These are phyloP conservation scores for Cystobasidiaceae sp. DNA, from an alignment of 1,284 basidiomycete species.

Conservation along the genomic window DNA sequence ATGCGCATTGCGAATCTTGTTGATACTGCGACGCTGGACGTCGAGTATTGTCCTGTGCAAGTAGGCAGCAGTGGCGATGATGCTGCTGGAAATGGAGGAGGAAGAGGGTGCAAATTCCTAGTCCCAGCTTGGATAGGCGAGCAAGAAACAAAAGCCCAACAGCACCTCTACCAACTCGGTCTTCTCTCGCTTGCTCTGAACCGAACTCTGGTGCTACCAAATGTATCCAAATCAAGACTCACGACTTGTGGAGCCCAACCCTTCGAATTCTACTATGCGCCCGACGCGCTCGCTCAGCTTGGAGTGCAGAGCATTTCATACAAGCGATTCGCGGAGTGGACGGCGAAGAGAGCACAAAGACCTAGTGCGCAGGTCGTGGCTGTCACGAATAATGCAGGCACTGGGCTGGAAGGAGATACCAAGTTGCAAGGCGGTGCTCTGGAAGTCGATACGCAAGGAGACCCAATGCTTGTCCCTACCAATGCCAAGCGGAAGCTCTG, in stretches of 20 bases:
- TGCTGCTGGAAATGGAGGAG: no score
- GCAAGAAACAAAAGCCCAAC: conserved; percentile 45
- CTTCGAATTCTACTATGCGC: conserved; percentile 43
- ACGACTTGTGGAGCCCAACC: conserved; percentile 40
- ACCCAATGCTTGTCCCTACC: conserved; percentile 35
- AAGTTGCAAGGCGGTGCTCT: no score
- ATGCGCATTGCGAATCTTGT: background rate
- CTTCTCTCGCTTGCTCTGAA: conserved; percentile 42
- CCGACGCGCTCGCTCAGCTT: conserved; percentile 35
- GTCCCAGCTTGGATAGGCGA: conserved; percentile 43
- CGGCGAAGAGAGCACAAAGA: conserved; percentile 29
- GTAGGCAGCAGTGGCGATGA: no score
- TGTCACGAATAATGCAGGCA: conserved; percentile 24
- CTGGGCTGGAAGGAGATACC: conserved; percentile 33
- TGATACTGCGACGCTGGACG: background rate
- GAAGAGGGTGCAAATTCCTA: conserved; percentile 38
- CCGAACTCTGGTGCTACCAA: conserved; percentile 44
- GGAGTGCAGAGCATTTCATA: conserved; percentile 41
- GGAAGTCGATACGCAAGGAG: conserved; percentile 39
- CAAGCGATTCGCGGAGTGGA: conserved; percentile 40
- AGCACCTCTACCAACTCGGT: conserved; percentile 44
- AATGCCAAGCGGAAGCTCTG: conserved; percentile 42
- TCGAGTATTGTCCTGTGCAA: conserved; percentile 16
- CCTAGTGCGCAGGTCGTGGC: conserved; percentile 42
- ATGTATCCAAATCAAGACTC: conserved; percentile 42